These are phyloP conservation scores for Angomonas deanei DNA, from an alignment of 208 protist species.

Conservation along the genomic window DNA sequence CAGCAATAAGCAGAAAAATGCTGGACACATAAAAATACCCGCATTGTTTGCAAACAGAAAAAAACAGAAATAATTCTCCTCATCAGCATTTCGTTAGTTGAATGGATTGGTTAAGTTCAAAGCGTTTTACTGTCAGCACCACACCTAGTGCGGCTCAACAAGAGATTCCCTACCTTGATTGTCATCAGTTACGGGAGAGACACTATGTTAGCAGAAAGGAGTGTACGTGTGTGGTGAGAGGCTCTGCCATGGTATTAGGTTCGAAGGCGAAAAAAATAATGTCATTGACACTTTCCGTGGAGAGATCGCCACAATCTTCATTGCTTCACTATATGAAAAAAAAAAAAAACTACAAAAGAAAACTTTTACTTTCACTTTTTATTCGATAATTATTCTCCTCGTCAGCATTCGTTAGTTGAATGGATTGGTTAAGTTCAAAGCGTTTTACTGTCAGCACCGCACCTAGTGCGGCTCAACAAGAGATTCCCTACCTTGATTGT, in stretches of 20 bases:
- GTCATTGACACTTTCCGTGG: neutral
- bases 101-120: neutral
- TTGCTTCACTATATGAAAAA: neutral
- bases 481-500: too few relatives aligned
- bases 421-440: too few relatives aligned
- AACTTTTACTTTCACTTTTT: neutral
- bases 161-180: neutral
- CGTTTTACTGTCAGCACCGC: too few relatives aligned
- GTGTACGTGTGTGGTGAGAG: too few relatives aligned
- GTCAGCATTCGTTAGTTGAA: too few relatives aligned
- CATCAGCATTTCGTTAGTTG: too few relatives aligned
- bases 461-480: too few relatives aligned
- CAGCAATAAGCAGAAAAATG: too few relatives aligned
- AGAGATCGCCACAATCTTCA: neutral
- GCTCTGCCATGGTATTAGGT: neutral
- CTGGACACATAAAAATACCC: too few relatives aligned
- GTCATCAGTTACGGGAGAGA: neutral
- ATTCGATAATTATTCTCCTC: neutral
- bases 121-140: neutral
- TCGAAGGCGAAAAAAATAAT: neutral
- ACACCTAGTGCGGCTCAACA: neutral
- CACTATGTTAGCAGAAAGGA: neutral
- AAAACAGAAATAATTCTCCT: too few relatives aligned
- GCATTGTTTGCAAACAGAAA: too few relatives aligned
- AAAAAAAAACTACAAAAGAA: constrained; percentile 19